A percentile compares a stretch with the other conserved stretches of the same genome.
Conservation (phyloP, 148 eudicot species). For the Camellia japonica region DNA sequence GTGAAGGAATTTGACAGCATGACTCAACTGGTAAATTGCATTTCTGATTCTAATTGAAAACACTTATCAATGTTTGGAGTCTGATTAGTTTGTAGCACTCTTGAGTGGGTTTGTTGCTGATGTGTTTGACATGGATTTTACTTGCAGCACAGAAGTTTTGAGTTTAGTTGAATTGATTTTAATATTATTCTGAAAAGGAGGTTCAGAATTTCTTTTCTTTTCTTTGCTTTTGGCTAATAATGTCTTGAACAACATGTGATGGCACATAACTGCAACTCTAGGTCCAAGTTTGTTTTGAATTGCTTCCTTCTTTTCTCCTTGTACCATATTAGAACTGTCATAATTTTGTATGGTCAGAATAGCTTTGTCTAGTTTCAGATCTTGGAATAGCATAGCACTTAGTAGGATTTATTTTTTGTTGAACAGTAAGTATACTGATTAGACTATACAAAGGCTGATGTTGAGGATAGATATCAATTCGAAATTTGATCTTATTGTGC, state of each 20-base stretch:
- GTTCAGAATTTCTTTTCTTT: background rate
- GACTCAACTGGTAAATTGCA: constrained; percentile 48
- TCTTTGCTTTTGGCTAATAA: no score
- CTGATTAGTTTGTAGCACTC: background rate
- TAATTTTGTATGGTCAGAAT: background rate
- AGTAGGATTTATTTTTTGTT: background rate
- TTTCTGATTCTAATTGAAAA: background rate
- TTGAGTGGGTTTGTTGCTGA: background rate
- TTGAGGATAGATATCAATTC: no score
- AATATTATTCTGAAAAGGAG: background rate
- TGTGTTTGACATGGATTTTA: background rate
- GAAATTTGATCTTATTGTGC: no score
- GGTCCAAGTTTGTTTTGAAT: background rate
- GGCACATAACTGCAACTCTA: no score
- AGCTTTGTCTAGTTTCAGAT: background rate
- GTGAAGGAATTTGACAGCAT: constrained; percentile 55
- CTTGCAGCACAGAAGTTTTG: background rate
- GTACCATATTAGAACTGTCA: background rate
- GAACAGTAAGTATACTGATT: background rate
- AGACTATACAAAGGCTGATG: no score
- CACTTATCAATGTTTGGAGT: background rate
- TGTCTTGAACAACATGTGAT: no score
- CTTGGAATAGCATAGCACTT: background rate
- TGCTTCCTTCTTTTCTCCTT: background rate
- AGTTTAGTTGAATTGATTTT: background rate